Conservation (phyloP, 2,329 filamentous ascomycete genomes). For the Fusarium kyushuense region DNA sequence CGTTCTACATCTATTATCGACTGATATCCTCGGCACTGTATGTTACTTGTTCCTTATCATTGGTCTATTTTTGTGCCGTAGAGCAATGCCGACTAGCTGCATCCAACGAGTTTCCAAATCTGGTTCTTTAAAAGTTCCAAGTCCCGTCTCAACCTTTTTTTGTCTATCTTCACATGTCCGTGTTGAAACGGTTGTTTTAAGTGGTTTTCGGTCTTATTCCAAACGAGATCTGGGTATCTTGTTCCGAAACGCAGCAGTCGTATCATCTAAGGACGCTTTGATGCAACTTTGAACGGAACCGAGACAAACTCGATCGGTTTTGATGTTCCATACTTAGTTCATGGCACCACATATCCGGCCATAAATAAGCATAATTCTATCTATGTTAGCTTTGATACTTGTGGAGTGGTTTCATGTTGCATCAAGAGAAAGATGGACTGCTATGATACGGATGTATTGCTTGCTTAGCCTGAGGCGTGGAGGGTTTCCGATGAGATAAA, state of each 20-base stretch:
- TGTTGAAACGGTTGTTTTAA: not conserved
- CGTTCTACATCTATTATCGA: conserved; percentile 15
- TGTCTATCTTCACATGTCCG: not conserved
- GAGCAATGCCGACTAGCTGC: too few relatives aligned
- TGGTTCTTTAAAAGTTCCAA: conserved; percentile 1
- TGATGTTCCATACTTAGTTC: not conserved
- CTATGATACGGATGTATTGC: too few relatives aligned
- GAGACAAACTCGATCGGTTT: not conserved
- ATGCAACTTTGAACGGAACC: not conserved
- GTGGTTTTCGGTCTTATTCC: not conserved
- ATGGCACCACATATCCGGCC: not conserved
- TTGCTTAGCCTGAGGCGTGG: too few relatives aligned
- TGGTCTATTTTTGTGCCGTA: too few relatives aligned
- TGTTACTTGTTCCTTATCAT: too few relatives aligned
- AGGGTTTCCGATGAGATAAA: too few relatives aligned
- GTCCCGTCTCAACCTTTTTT: not conserved
- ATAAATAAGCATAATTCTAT: not conserved
- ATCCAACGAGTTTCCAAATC: not conserved
- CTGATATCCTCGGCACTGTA: conserved; percentile 1
- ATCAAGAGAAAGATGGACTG: too few relatives aligned
- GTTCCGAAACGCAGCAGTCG: not conserved
- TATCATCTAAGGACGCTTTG: not conserved
- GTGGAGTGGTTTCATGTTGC: not conserved
- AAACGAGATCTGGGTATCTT: not conserved
- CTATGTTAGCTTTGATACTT: not conserved